Base-by-base conservation (phyloP, 1,284 basidiomycete genomes). In the Neolentinus lepideus region DNA sequence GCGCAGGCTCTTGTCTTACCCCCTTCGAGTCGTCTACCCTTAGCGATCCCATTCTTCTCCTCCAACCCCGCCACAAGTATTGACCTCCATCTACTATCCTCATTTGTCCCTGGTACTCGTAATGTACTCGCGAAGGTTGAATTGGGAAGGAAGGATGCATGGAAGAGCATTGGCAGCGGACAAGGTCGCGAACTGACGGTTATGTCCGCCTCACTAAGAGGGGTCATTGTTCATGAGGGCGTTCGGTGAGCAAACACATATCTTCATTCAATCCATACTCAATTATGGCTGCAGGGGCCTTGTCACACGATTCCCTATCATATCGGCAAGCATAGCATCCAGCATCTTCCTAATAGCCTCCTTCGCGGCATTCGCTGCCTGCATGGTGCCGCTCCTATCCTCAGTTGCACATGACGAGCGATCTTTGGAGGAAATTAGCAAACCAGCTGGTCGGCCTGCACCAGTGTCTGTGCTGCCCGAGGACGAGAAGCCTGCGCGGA, bases 181-280 rank as follows among this genome's bases (percentile, higher is more conserved):
- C 72, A 84, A 67, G 85, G 80, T 16, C 81, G 83, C 54, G 88
- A 92, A 66, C 63, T 92, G 3, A 86, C 78, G 59, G 79, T 92
- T 1, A 62, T 78, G 24, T 73, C 79, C 26, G 85, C 86, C 19
- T 75, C 72, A 24, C 60, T 92, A 35, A 75, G 71, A 56, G 90
- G 89, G 6, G 68, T 71, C 19, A 77, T 87, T 27, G 75, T 78
- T 35, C 83, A 82, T 59, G 77, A 75, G 59, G 89, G 88, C 38
- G 68, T 90, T 50, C 78, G 85, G 89, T 88, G 63, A 50, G 78
- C 33, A 52, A 50, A 25, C 53, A 25, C 36, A 10, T 51, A 46
- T 38, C 31, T 43, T 47, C 51, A 25, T 25, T n/a, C n/a, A 51
- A 48, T 29, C 35, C 21, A n/a, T 47, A 21, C 51, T 59, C 31